Conservation (phyloP, 148 eudicot species). For the Nepenthes mirabilis region DNA sequence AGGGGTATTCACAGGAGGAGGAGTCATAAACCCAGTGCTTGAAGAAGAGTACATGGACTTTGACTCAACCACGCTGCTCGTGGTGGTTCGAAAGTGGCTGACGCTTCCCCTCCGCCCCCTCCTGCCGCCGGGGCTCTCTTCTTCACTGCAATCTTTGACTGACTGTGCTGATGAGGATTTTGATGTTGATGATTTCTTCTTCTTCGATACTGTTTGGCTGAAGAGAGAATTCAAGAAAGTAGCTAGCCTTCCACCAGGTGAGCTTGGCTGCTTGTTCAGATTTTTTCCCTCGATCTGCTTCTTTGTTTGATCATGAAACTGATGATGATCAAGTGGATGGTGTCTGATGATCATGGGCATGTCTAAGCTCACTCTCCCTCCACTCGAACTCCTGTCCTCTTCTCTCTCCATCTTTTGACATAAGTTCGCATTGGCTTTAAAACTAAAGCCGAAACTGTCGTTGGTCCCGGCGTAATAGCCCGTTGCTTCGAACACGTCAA, state of each 20-base stretch:
- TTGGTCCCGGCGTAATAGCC: slow-evolving; percentile 27
- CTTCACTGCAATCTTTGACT: slow-evolving; percentile 20
- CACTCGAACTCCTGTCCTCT: slow-evolving; percentile 6
- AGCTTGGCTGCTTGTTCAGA: slow-evolving; percentile 40
- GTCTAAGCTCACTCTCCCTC: slow-evolving; percentile 32
- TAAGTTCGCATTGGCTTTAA: background rate
- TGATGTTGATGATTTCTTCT: slow-evolving; percentile 16
- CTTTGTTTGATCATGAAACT: background rate
- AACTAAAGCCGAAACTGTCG: slow-evolving; percentile 4
- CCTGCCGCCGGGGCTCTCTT: slow-evolving; percentile 28
- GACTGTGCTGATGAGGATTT: slow-evolving; percentile 20
- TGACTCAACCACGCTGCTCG: slow-evolving; percentile 5
- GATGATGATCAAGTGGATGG: background rate
- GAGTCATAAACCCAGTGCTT: background rate
- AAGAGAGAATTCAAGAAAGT: slow-evolving; percentile 49
- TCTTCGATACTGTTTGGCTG: slow-evolving; percentile 33
- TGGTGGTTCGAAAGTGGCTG: slow-evolving; percentile 27
- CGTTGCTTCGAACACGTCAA: slow-evolving; percentile 48
- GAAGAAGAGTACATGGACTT: slow-evolving; percentile 18
- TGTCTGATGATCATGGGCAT: slow-evolving; percentile 11
- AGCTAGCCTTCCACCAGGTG: slow-evolving; percentile 49
- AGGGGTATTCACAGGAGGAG: too few relatives aligned
- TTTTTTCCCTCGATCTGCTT: slow-evolving; percentile 13
- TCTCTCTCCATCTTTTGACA: slow-evolving; percentile 14
- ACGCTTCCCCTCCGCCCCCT: slow-evolving; percentile 48